Conservation (phyloP, 2,329 filamentous ascomycete genomes). For the Pseudogymnoascus sp. region DNA sequence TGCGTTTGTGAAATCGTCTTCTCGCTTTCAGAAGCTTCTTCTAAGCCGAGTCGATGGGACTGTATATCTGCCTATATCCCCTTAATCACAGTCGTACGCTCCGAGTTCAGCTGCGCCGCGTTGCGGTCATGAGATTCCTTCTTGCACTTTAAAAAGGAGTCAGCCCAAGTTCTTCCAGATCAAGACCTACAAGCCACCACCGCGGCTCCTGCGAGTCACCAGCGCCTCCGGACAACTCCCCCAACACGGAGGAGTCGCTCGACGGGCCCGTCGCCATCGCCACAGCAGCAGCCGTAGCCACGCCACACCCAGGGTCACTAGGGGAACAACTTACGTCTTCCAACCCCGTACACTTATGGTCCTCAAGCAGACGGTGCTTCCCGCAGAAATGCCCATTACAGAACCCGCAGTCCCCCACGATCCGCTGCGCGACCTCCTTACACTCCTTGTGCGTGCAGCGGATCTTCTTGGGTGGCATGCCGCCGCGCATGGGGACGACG, state of each 20-base stretch:
- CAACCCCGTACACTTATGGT: slow-evolving; percentile 84
- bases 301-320: slow-evolving; percentile 17
- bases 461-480: slow-evolving; percentile 65
- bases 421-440: slow-evolving; percentile 78
- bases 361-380: slow-evolving; percentile 87
- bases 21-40: not conserved
- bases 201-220: slow-evolving; percentile 12
- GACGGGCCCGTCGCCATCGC: not conserved
- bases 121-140: slow-evolving; percentile 94
- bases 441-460: slow-evolving; percentile 86
- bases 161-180: slow-evolving; percentile 23
- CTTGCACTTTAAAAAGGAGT: slow-evolving; percentile 57
- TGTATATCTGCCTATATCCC: slow-evolving; percentile 51
- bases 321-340: slow-evolving; percentile 60
- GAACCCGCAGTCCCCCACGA: slow-evolving; percentile 94
- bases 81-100: slow-evolving; percentile 89
- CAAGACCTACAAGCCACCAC: slow-evolving; percentile 37
- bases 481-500: slow-evolving; percentile 44
- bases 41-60: not conserved
- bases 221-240: slow-evolving; percentile 1
- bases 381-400: slow-evolving; percentile 91
- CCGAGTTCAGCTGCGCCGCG: slow-evolving; percentile 80
- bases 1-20: not conserved
- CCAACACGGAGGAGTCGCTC: not conserved
- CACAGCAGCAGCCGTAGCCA: not conserved